Evolutionary conservation across 1,284 basidiomycete genomes (phyloP), one percentile per base, ranked within the genome.

Genomic region (Cryptococcus maquisensis): DNA sequence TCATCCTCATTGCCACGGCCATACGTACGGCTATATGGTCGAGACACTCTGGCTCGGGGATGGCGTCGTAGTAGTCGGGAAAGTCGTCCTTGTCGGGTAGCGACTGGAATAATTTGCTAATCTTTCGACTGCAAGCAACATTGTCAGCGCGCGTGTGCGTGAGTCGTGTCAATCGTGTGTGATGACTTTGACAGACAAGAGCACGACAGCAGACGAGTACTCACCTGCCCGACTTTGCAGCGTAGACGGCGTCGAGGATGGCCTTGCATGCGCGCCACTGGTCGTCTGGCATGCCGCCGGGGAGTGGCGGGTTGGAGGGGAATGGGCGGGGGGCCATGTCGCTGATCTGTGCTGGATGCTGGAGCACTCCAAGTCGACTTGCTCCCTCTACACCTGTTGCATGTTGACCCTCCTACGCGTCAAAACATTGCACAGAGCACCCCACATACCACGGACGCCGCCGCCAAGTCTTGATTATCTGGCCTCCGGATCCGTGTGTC

Each of bases 41-140:
- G 42, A 76, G 56, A 55, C 67, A 69, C 56, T 74, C 72, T 26
- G 73, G 73, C 42, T 75, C 72, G 3, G 71, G 69, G 12, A 76
- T 76, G 16, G 72, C 65, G 41, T 64, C 57, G 56, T 72, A 76
- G 64, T 76, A 76, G 57, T 75, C 72, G 6, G 66, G 57, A 49
- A 65, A 74, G 39, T 59, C 53, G 13, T 63, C 57, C 26, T 56
- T 57, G 53, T 73, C 72, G 3, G 74, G 74, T 28, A 75, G 55
- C 26, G 66, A 61, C 35, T 63, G 62, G 54, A 76, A 76, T 41
- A 71, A 69, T 21, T 67, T 66, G 13, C 63, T 51, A 35, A 75
- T 56, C 15, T 52, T 47, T 1, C 70, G 68, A 45, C 72, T 75
- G 41, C 16, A 26, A 35, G 21, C 16, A 9, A 49, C n/a, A n/a